Evolutionary conservation across 176 grass and related monocot genomes (phyloP).

Genomic region (Chrysopogon serrulatus): DNA sequence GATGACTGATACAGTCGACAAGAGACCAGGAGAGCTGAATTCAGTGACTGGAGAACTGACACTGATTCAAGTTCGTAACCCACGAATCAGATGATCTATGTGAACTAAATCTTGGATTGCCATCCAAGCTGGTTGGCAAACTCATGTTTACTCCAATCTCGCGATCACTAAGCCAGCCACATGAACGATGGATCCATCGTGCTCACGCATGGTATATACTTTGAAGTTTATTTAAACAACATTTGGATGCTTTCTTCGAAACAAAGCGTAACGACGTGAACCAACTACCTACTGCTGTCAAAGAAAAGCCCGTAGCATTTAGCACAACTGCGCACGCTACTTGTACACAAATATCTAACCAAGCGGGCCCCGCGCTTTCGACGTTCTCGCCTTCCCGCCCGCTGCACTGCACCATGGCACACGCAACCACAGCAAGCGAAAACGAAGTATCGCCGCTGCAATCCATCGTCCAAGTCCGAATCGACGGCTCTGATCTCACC

Average conservation of each 20-base stretch:
- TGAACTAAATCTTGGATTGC: neutral
- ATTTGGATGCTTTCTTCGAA: neutral
- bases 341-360: constrained; percentile 44
- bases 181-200: neutral
- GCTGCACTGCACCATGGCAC: neutral
- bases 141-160: neutral
- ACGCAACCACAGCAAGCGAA: constrained; percentile 19
- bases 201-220: neutral
- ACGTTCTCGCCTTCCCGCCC: constrained; percentile 28
- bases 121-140: neutral
- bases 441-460: neutral
- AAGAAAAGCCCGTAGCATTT: neutral
- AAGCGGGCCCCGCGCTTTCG: constrained; percentile 11
- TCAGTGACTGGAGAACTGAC: too few relatives aligned
- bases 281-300: neutral
- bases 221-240: neutral
- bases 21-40: too few relatives aligned
- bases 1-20: too few relatives aligned
- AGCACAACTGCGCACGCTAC: neutral
- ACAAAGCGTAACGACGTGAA: neutral
- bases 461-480: constrained; percentile 48
- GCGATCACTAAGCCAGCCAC: neutral
- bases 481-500: constrained; percentile 38
- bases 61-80: too few relatives aligned
- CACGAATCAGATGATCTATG: neutral